phyloP scores from a whole-genome alignment of 768 basidiomycete species.

The Cyclocybe aegerita region DNA sequence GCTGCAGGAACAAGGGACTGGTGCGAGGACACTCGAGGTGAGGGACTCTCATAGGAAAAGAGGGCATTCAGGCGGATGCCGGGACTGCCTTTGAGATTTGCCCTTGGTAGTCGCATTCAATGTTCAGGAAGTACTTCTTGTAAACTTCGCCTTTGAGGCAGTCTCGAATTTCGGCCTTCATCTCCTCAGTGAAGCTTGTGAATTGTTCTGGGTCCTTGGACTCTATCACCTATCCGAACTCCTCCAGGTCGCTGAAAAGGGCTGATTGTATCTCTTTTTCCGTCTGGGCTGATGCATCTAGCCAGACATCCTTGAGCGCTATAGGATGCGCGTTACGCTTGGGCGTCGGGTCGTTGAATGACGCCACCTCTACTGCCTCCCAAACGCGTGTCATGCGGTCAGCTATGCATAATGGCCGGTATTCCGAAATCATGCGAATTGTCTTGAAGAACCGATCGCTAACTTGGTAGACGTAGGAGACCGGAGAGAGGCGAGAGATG shows the following conservation, averaged over 20 bases:
- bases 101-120: too few species aligned
- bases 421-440: slow-evolving; percentile 4
- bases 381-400: slow-evolving; percentile 12
- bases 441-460: slow-evolving; percentile 10
- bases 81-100: too few species aligned
- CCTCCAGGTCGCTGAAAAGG: slow-evolving; percentile 9
- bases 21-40: too few species aligned
- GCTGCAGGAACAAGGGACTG: too few species aligned
- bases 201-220: not conserved
- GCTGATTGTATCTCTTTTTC: slow-evolving; percentile 14
- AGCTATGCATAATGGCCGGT: slow-evolving; percentile 9
- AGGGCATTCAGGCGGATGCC: too few species aligned
- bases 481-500: slow-evolving; percentile 5
- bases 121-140: not conserved
- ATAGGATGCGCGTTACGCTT: not conserved
- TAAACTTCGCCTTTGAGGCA: not conserved
- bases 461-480: slow-evolving; percentile 3
- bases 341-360: not conserved
- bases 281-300: slow-evolving; percentile 5
- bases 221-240: not conserved
- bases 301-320: slow-evolving; percentile 20
- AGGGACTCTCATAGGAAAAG: too few species aligned
- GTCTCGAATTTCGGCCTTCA: not conserved
- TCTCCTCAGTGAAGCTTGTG: not conserved
- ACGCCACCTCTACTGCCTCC: not conserved